Conservation (phyloP, 345 rosid genomes). For the Pugionium dolabratum region DNA sequence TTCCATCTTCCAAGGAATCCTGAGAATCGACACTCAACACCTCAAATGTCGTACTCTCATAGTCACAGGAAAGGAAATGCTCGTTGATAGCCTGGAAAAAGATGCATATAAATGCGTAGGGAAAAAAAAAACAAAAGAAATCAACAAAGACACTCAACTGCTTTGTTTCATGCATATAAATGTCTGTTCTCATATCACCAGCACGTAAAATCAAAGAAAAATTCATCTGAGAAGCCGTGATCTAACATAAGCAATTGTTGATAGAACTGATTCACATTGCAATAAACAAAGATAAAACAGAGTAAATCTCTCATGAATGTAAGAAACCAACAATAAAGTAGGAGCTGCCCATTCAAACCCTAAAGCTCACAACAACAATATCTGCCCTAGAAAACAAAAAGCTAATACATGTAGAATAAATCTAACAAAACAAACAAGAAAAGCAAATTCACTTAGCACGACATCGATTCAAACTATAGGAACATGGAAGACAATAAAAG, state of each 20-base stretch:
- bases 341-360: background rate
- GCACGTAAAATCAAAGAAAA: background rate
- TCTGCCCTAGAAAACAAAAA: background rate
- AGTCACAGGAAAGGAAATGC: slow-evolving; percentile 22
- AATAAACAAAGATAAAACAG: background rate
- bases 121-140: slow-evolving; percentile 13
- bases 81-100: slow-evolving; percentile 33
- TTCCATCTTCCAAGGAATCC: slow-evolving; percentile 16
- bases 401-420: background rate
- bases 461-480: slow-evolving; percentile 2
- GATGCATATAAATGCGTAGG: slow-evolving; percentile 13
- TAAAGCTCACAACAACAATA: background rate
- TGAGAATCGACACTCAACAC: slow-evolving; percentile 33
- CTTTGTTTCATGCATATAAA: background rate
- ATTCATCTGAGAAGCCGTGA: background rate
- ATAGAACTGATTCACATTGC: background rate
- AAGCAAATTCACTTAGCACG: background rate
- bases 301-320: background rate
- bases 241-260: background rate
- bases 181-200: background rate
- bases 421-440: background rate
- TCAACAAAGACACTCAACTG: background rate
- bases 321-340: no score
- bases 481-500: background rate
- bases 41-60: slow-evolving; percentile 22